Evolutionary conservation across 768 basidiomycete genomes (phyloP).

Genomic region (Boletus rubescentipes): DNA sequence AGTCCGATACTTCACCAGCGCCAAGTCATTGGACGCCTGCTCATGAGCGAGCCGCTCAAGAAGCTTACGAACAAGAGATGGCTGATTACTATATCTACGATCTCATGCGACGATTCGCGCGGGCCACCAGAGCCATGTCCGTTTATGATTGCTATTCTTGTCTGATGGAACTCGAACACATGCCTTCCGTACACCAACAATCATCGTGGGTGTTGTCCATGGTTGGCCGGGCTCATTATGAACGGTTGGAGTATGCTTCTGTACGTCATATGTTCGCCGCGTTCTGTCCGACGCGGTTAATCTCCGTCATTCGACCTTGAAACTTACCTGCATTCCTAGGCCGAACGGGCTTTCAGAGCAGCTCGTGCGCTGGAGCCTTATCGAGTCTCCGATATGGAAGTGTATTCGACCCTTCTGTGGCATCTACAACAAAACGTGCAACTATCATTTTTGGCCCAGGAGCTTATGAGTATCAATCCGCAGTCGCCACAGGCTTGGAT

Average conservation of each 20-base stretch:
- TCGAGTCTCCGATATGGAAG: constrained; percentile 89
- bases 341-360: constrained; percentile 84
- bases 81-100: constrained; percentile 85
- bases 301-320: constrained; percentile 13
- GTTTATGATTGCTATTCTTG: constrained; percentile 75
- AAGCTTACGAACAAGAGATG: constrained; percentile 65
- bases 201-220: constrained; percentile 79
- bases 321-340: constrained; percentile 48
- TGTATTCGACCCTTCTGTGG: constrained; percentile 95
- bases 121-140: constrained; percentile 71
- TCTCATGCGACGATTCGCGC: constrained; percentile 78
- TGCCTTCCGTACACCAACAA: constrained; percentile 72
- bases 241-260: constrained; percentile 82
- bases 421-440: constrained; percentile 83
- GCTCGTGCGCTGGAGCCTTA: constrained; percentile 87
- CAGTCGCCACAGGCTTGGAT: constrained; percentile 91
- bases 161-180: constrained; percentile 69
- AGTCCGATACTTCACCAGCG: constrained; percentile 62
- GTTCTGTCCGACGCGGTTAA: constrained; percentile 7
- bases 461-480: constrained; percentile 82
- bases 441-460: constrained; percentile 91
- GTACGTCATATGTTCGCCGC: constrained; percentile 49
- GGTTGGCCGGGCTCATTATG: constrained; percentile 87
- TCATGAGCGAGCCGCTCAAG: constrained; percentile 71
- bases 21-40: constrained; percentile 61